Conservation (phyloP, 2,329 filamentous ascomycete species). For the Epichloe baconii region DNA sequence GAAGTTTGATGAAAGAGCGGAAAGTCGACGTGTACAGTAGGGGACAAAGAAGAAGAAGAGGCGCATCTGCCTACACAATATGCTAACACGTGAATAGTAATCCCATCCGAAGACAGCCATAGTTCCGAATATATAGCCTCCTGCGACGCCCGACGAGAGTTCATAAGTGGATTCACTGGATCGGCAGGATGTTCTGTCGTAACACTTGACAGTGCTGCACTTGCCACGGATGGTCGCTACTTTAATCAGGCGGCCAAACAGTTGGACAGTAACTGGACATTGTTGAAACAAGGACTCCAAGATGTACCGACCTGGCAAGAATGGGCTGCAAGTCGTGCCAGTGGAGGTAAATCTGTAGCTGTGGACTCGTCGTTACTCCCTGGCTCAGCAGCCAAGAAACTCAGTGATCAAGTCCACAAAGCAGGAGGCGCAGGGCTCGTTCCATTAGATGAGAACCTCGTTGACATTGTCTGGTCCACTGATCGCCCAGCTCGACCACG, state of each 20-base stretch:
- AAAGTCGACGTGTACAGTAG: constrained; percentile 88
- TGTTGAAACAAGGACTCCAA: constrained; percentile 86
- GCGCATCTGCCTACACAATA: background rate
- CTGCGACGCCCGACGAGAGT: constrained; percentile 85
- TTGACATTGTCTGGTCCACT: constrained; percentile 80
- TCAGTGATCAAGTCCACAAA: constrained; percentile 77
- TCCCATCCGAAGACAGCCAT: constrained; percentile 94
- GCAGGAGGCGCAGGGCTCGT: constrained; percentile 66
- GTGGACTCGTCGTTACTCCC: constrained; percentile 85
- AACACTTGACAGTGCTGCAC: constrained; percentile 70
- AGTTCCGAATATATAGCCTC: constrained; percentile 95
- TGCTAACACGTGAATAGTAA: constrained; percentile 42
- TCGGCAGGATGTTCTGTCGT: constrained; percentile 90
- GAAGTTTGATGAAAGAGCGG: constrained; percentile 75
- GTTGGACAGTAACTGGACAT: constrained; percentile 78
- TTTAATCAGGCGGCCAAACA: constrained; percentile 94
- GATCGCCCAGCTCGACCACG: constrained; percentile 61
- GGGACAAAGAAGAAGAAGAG: constrained; percentile 7
- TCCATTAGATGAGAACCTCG: constrained; percentile 66
- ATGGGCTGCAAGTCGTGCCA: constrained; percentile 80
- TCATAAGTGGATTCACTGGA: constrained; percentile 86
- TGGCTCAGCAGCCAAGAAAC: constrained; percentile 47
- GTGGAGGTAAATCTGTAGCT: constrained; percentile 74
- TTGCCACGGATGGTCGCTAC: constrained; percentile 92
- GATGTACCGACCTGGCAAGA: constrained; percentile 97